Conservation (phyloP, 768 basidiomycete genomes). For the Macrolepiota fuliginosa region DNA sequence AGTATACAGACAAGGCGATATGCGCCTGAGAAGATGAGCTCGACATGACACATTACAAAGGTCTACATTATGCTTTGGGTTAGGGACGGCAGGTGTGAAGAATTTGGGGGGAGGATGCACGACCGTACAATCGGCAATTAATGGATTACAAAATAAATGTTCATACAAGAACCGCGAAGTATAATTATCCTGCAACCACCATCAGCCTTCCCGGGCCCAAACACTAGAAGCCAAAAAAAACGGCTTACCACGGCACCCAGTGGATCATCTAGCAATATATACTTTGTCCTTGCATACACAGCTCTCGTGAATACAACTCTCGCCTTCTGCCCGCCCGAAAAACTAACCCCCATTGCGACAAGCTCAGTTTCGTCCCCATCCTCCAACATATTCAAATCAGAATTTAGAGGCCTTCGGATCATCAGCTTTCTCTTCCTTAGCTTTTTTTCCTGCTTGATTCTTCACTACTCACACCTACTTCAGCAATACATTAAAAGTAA, state of each 20-base stretch:
- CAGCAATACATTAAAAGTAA: no score
- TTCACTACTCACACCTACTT: no score
- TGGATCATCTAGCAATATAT: constrained; percentile 78
- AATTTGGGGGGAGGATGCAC: constrained; percentile 16
- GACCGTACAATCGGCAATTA: constrained; percentile 29
- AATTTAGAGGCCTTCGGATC: constrained; percentile 79
- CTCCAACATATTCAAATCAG: no score
- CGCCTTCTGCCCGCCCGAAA: constrained; percentile 81
- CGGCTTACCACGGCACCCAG: constrained; percentile 73
- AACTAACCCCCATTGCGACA: constrained; percentile 63
- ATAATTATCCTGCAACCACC: constrained; percentile 26
- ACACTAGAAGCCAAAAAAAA: neutral
- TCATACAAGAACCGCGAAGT: constrained; percentile 31
- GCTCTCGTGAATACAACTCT: constrained; percentile 83
- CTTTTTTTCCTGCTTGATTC: no score
- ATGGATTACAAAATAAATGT: constrained; percentile 26
- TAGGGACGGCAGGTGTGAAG: no score
- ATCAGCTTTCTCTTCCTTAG: constrained; percentile 86
- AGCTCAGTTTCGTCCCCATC: constrained; percentile 86
- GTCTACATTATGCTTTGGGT: no score
- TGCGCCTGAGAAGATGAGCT: no score
- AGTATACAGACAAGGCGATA: constrained; percentile 64
- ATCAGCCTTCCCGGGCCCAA: neutral
- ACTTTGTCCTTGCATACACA: constrained; percentile 69
- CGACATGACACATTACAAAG: no score